Evolutionary conservation across 306 rosid genomes (phyloP).

Genomic region (Ormosia emarginata): DNA sequence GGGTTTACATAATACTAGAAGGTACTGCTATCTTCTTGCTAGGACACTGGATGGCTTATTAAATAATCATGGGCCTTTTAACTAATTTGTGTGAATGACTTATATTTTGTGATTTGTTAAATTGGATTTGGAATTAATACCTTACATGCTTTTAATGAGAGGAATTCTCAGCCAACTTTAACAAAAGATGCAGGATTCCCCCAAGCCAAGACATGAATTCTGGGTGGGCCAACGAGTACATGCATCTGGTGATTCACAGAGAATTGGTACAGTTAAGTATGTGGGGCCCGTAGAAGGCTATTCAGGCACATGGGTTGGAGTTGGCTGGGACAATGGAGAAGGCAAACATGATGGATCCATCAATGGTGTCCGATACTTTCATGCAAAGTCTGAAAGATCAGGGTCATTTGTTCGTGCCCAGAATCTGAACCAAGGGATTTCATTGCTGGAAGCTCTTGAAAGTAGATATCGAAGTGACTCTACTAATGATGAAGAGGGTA

Average conservation of each 20-base stretch:
- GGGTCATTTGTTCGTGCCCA: slow-evolving; percentile 73
- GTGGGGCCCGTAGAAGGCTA: slow-evolving; percentile 70
- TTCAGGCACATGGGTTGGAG: slow-evolving; percentile 79
- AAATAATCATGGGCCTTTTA: background rate
- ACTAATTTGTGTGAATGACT: background rate
- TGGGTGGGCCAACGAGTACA: slow-evolving; percentile 67
- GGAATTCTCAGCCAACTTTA: slow-evolving; percentile 9
- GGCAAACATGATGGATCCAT: slow-evolving; percentile 86
- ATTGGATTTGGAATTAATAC: background rate
- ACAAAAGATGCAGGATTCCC: slow-evolving; percentile 54
- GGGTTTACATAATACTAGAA: background rate
- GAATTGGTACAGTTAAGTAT: slow-evolving; percentile 76
- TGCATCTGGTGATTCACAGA: slow-evolving; percentile 52
- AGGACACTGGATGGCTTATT: background rate
- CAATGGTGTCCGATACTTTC: slow-evolving; percentile 70
- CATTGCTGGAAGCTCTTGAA: slow-evolving; percentile 71
- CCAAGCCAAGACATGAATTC: slow-evolving; percentile 34
- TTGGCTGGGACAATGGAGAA: slow-evolving; percentile 82
- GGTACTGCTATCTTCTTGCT: background rate
- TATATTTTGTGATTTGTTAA: background rate
- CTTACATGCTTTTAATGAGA: background rate
- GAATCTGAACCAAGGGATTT: slow-evolving; percentile 60
- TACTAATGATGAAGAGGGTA: slow-evolving; percentile 90
- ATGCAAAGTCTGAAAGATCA: slow-evolving; percentile 57
- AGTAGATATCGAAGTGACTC: slow-evolving; percentile 64